Percentiles rank a stretch among this genome's conserved stretches.
phyloP scores from a whole-genome alignment of 164 flowering plant genomes.

The Saururus chinensis region DNA sequence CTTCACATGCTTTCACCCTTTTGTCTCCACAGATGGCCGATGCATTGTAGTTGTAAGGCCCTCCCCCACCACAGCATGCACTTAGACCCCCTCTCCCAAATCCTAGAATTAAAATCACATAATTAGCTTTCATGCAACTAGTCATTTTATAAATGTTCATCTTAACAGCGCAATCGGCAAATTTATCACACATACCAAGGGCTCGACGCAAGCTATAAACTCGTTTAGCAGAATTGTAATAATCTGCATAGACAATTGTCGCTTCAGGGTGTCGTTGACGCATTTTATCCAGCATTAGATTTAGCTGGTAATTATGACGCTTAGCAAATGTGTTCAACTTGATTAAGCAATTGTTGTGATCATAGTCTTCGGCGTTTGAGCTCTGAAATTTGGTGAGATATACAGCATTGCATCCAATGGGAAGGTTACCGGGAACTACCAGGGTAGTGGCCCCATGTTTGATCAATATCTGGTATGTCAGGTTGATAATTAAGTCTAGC shows the following conservation, averaged over 20 bases:
- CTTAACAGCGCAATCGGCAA: too few species aligned
- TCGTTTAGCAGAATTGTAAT: slow-evolving; percentile 30
- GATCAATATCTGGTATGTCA: slow-evolving; percentile 18
- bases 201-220: slow-evolving; percentile 10
- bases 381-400: slow-evolving; percentile 11
- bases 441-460: slow-evolving; percentile 20
- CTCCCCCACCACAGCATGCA: slow-evolving; percentile 13
- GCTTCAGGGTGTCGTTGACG: slow-evolving; percentile 17
- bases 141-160: background rate
- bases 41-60: slow-evolving; percentile 6
- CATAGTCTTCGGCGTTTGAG: slow-evolving; percentile 17
- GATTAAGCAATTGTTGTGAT: slow-evolving; percentile 23
- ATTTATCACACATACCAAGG: background rate
- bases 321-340: slow-evolving; percentile 21
- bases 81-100: background rate
- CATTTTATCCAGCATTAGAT: slow-evolving; percentile 15
- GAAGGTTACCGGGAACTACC: slow-evolving; percentile 31
- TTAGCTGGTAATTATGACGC: slow-evolving; percentile 22
- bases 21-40: background rate
- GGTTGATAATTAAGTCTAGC: background rate
- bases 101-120: background rate
- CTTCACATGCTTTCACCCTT: background rate
- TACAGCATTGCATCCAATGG: slow-evolving; percentile 23
- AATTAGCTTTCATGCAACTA: background rate
- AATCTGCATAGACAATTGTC: slow-evolving; percentile 35